Percentiles rank a stretch among this genome's conserved stretches.
Conservation (phyloP, 2,329 filamentous ascomycete species). For the Colletotrichum chrysophilum region DNA sequence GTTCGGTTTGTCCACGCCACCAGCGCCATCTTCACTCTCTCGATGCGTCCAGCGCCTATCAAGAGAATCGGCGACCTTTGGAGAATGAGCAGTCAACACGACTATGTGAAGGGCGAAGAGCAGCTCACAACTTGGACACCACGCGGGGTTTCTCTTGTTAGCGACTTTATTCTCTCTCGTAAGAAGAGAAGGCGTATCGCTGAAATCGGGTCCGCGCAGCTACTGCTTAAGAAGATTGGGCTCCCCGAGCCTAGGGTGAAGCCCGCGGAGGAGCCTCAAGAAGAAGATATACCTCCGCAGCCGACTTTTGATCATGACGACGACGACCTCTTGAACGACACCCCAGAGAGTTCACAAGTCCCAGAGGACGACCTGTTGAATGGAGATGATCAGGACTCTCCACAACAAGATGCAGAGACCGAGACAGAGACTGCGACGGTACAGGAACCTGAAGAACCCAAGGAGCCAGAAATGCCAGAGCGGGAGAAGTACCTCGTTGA, state of each 20-base stretch:
- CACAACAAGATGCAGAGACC: slow-evolving; percentile 27
- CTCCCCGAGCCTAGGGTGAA: slow-evolving; percentile 45
- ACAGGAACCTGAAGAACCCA: slow-evolving; percentile 23
- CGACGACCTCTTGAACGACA: slow-evolving; percentile 63
- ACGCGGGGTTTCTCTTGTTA: slow-evolving; percentile 87
- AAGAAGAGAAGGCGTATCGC: slow-evolving; percentile 76
- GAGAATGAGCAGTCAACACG: slow-evolving; percentile 93
- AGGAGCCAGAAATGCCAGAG: slow-evolving; percentile 45
- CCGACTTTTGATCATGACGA: slow-evolving; percentile 54
- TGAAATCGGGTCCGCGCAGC: slow-evolving; percentile 80
- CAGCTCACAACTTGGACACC: slow-evolving; percentile 84
- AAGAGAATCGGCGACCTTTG: slow-evolving; percentile 93
- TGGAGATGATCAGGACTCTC: slow-evolving; percentile 25
- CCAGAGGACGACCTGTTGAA: slow-evolving; percentile 33
- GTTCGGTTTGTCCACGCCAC: slow-evolving; percentile 87
- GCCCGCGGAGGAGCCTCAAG: slow-evolving; percentile 35
- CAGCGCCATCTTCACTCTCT: slow-evolving; percentile 84
- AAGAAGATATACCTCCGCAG: slow-evolving; percentile 39
- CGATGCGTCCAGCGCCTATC: slow-evolving; percentile 85
- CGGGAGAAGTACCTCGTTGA: slow-evolving; percentile 52
- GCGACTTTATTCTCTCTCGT: slow-evolving; percentile 79
- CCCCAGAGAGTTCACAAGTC: slow-evolving; percentile 56
- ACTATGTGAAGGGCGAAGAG: slow-evolving; percentile 97
- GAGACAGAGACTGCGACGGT: slow-evolving; percentile 23
- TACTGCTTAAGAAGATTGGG: slow-evolving; percentile 65